Evolutionary conservation across 2,329 filamentous ascomycete genomes (phyloP), one percentile per base, ranked within the genome.

Genomic region (Pseudopyrenochaeta lycopersici): DNA sequence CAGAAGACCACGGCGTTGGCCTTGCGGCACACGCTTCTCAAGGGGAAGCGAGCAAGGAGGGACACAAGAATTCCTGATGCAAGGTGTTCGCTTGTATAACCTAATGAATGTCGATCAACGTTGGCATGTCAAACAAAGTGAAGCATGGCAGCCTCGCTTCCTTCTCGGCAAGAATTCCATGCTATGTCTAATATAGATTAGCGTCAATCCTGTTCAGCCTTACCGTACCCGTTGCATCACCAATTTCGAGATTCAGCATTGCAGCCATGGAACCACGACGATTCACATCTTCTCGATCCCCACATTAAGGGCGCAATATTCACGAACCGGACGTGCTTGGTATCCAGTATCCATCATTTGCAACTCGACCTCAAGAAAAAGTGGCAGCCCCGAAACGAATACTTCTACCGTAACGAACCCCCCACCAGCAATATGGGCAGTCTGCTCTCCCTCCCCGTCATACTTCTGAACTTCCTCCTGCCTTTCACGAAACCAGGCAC

Each of bases 401-500:
- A 5, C 15, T 21, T 10, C 17, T 17, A 23, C 36, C 18, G 21
- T 21, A 39, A 23, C 36, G 11, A 39, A 11, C 20, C 33, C 54
- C 29, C 32, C 38, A 9, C 23, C 23, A 27, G 23, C 23, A 67
- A 45, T 7, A 75, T 75, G 71, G 71, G 68, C 31, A 59, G 61
- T 18, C 50, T 74, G 38, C 48, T 72, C 38, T 71, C 70, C 4
- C 59, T 66, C 10, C 53, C 64, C n/a, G 60, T 65, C 3, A 60
- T 51, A 2, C 53, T 71, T 4, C 66, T 82, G 15, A 82, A 82
- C 58, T 62, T 69, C 53, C 71, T 82, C 11, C 67, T 82, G 2
- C 80, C 80, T 0, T 82, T 82, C 63, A 80, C 80, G 33, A 77
- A 77, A 15, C 76, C 77, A 1, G 72, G 74, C 4, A 82, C 79